Evolutionary conservation across 2,329 filamentous ascomycete species (phyloP).

Genomic region (Cytospora paraplurivora): DNA sequence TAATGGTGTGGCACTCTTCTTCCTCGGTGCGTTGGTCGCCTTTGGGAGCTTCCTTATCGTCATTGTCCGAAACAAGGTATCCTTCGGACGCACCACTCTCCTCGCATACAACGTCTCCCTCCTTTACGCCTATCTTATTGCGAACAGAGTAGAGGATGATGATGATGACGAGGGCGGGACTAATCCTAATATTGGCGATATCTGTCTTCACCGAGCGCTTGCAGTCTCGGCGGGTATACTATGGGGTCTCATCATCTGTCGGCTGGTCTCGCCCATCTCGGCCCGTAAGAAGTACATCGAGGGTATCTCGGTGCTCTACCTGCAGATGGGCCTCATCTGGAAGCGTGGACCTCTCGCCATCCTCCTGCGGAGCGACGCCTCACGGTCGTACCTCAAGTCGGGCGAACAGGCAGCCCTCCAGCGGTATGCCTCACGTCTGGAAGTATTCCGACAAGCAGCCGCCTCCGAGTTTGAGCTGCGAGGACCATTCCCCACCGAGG

Average conservation of each 20-base stretch:
- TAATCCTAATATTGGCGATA: constrained; percentile 82
- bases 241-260: constrained; percentile 89
- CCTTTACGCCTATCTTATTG: constrained; percentile 89
- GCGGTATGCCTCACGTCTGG: constrained; percentile 73
- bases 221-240: constrained; percentile 84
- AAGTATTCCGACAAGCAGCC: constrained; percentile 71
- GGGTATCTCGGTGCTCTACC: constrained; percentile 85
- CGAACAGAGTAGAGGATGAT: constrained; percentile 75
- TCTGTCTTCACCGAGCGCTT: constrained; percentile 83
- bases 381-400: constrained; percentile 77
- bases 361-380: constrained; percentile 61
- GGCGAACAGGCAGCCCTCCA: constrained; percentile 86
- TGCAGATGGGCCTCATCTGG: constrained; percentile 96
- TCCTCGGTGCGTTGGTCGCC: constrained; percentile 80
- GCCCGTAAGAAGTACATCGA: constrained; percentile 86
- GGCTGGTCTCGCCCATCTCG: constrained; percentile 91
- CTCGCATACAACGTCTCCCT: constrained; percentile 95
- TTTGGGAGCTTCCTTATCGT: constrained; percentile 90
- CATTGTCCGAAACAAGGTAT: constrained; percentile 78
- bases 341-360: constrained; percentile 85
- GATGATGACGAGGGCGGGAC: constrained; percentile 87
- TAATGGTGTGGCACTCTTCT: constrained; percentile 73
- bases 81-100: constrained; percentile 90
- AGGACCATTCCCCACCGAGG: constrained; percentile 78
- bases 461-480: constrained; percentile 86